Base-by-base conservation (phyloP, 352 stramenopile genomes). In the Globisporangium nunn region DNA sequence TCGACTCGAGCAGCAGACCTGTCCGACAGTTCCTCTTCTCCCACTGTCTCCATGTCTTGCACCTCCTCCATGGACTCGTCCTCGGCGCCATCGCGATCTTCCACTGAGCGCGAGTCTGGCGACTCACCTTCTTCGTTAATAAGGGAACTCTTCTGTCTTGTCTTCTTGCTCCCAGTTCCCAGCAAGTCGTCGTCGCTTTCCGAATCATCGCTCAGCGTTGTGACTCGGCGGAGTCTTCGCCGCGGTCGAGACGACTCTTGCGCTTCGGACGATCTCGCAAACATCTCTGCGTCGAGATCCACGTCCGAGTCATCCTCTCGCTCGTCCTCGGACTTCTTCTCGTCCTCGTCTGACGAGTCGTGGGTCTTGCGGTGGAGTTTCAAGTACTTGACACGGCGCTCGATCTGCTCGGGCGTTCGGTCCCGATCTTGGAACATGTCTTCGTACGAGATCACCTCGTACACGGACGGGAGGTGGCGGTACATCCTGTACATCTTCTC, bases 391-490 rank as follows among this genome's bases (percentile, higher is more conserved):
- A 92, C 81, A 50, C 85, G 85, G 7, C 81, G 82, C 56, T 93
- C 78, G 33, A 95, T 95, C 61, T 95, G 85, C 53, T 92, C 79
- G 6, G 82, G 59, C 0, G 85, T 93, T 50, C 85, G 78, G 30
- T 95, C 81, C 33, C 81, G 78, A 41, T 95, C 85, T 61, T 95
- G 85, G 49, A 95, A 93, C 82, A 95, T 92, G 49, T 95, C 85
- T 70, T 95, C 85, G 54, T 92, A 93, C 57, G 82, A 91, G 61
- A 95, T 87, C 29, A 93, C 83, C 52, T 95, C 85, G 56, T 90
- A 93, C 23, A 91, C 85, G 0, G 79, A 91, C 18, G 82, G 82
- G 33, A 95, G 64, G 55, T 95, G 85, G 12, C 79, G 75, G 58
- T 85, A 93, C 54, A 88, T 87, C 48, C 72, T 67, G 58, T 78